These are phyloP conservation scores for Talaromyces sp. DNA, from an alignment of 2,329 filamentous ascomycete genomes.

Conservation along the genomic window DNA sequence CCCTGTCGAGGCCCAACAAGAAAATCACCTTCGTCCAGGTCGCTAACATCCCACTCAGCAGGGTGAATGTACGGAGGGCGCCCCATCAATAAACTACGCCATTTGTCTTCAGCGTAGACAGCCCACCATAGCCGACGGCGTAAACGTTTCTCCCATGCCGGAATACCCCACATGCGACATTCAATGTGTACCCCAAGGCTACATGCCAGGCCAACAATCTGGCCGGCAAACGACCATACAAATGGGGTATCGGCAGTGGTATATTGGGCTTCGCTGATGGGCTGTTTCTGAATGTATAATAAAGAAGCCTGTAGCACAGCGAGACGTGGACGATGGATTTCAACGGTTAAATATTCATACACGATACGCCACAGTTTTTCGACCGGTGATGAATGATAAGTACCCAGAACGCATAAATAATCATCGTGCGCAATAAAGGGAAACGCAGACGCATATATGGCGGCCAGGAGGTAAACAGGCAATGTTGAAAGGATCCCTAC, in stretches of 20 bases:
- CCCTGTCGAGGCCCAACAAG: constrained; percentile 21
- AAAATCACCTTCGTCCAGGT: constrained; percentile 35
- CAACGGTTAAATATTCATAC: constrained; percentile 34
- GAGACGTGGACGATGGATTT: constrained; percentile 36
- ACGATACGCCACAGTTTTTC: constrained; percentile 34
- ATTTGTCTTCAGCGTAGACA: constrained; percentile 45
- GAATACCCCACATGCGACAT: constrained; percentile 42
- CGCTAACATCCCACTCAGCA: constrained; percentile 40
- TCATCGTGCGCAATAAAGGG: constrained; percentile 37
- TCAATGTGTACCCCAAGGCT: constrained; percentile 42
- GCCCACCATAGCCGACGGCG: constrained; percentile 46
- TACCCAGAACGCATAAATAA: constrained; percentile 31
- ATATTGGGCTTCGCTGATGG: constrained; percentile 23
- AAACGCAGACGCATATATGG: constrained; percentile 37
- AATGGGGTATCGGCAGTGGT: constrained; percentile 37
- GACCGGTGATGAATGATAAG: constrained; percentile 29
- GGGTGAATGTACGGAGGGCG: constrained; percentile 39
- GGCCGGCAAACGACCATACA: constrained; percentile 43
- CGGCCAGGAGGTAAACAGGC: constrained; percentile 34
- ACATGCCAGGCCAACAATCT: constrained; percentile 36
- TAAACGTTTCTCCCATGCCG: constrained; percentile 42
- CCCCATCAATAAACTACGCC: constrained; percentile 39
- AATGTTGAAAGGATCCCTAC: constrained; percentile 21
- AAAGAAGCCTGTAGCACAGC: constrained; percentile 36
- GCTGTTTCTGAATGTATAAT: constrained; percentile 34